phyloP scores from a whole-genome alignment of 176 grass and related monocot genomes.

The Carex scoparia region DNA sequence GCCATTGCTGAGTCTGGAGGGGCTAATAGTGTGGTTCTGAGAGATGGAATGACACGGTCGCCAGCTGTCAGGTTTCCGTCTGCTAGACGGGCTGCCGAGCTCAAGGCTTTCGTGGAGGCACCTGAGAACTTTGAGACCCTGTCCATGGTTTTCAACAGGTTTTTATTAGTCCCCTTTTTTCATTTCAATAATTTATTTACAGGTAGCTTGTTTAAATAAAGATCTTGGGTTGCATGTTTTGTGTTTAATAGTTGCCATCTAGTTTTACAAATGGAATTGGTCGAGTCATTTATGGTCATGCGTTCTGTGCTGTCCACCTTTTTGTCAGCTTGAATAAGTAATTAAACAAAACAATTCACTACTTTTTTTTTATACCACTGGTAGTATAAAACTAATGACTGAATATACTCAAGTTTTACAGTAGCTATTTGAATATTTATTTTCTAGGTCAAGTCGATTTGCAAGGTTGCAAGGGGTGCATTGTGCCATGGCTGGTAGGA shows the following conservation, averaged over 20 bases:
- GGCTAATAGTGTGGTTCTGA: constrained; percentile 67
- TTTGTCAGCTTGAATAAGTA: constrained; percentile 14
- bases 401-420: background rate
- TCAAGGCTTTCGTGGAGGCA: constrained; percentile 81
- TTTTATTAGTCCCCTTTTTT: constrained; percentile 21
- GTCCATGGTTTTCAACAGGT: constrained; percentile 81
- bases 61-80: constrained; percentile 57
- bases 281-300: constrained; percentile 11
- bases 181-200: constrained; percentile 5
- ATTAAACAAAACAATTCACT: constrained; percentile 17
- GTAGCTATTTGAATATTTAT: constrained; percentile 4
- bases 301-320: background rate
- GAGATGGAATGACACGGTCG: constrained; percentile 72
- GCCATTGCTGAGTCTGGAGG: constrained; percentile 77
- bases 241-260: background rate
- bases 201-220: background rate
- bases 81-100: constrained; percentile 52
- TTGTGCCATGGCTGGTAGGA: constrained; percentile 82
- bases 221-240: constrained; percentile 16
- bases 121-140: constrained; percentile 70
- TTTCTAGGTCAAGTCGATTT: constrained; percentile 82
- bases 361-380: background rate
- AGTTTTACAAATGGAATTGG: constrained; percentile 11
- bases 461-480: constrained; percentile 64
- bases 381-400: background rate